Base-by-base conservation (phyloP, 495 filamentous ascomycete genomes). In the Neurospora hispaniola region DNA sequence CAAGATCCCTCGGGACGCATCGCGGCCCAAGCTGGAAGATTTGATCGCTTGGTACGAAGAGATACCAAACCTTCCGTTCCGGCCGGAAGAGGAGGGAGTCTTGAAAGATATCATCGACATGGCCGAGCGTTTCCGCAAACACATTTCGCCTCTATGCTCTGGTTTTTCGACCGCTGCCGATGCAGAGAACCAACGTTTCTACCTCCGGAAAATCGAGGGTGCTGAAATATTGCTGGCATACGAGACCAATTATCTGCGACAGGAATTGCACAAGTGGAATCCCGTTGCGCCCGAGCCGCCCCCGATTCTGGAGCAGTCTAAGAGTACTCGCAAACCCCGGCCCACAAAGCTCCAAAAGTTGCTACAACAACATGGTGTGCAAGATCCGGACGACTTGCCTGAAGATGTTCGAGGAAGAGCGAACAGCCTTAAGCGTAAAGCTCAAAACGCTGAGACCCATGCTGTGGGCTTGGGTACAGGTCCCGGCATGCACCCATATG, bases 301-400 rank as follows among this genome's bases (percentile, higher is more conserved):
- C 40, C 94, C 94, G 71, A 88, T 93, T 38, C 85, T 97, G 10
- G 92, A 97, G 35, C 84, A 89, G 54, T 97, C 94, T 0, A 88
- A 93, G 78, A 97, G 93, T 43, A 99, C 96, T n/a, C 89, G 96
- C 66, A 99, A 99, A 81, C 96, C 96, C 42, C 90, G 96, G 10
- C 96, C 96, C 14, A 99, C 96, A 4, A 99, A 99, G 81, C 89
- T 97, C 77, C 95, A 98, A 81, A 98, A 98, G 84, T 86, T 98
- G 75, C 94, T 99, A 89, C 88, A 88, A 9, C 90, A 94, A 75
- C 88, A 94, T 48, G 94, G 93, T 40, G 90, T 99, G 12, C 89
- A 91, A 2, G 91, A 94, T 76, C 93, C 93, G 0, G 96, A 98
- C 54, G 91, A 97, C 73, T 88, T 99, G 0, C 96, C 96, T 1